Conservation (phyloP, 2,329 filamentous ascomycete species). For the Trichoderma guizhouense region DNA sequence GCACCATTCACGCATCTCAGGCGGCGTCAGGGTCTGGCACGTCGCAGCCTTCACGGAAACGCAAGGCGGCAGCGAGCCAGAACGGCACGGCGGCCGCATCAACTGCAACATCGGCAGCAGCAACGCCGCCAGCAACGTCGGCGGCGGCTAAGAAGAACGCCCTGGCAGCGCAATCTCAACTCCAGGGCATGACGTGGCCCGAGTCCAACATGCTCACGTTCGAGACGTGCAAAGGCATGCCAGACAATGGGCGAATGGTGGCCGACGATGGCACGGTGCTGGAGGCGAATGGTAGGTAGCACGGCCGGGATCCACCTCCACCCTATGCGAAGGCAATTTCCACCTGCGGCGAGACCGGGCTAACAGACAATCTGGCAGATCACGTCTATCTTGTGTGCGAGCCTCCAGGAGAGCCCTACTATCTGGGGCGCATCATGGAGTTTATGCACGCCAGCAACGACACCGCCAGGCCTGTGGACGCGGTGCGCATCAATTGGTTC, state of each 20-base stretch:
- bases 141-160: constrained; percentile 23
- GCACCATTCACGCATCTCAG: constrained; percentile 29
- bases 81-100: constrained; percentile 24
- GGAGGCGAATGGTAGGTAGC: constrained; percentile 85
- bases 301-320: constrained; percentile 19
- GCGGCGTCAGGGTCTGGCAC: constrained; percentile 50
- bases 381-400: constrained; percentile 96
- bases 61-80: constrained; percentile 63
- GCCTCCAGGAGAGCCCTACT: constrained; percentile 96
- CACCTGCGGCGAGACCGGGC: constrained; percentile 21
- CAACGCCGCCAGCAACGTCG: constrained; percentile 18
- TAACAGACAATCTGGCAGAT: constrained; percentile 44
- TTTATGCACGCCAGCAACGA: constrained; percentile 83
- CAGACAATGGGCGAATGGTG: constrained; percentile 74
- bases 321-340: constrained; percentile 19
- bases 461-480: constrained; percentile 69
- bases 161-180: constrained; percentile 35
- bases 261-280: constrained; percentile 89
- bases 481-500: constrained; percentile 95
- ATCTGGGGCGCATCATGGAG: constrained; percentile 96
- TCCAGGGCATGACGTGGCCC: constrained; percentile 40
- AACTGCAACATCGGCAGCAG: constrained; percentile 17
- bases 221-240: constrained; percentile 63
- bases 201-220: constrained; percentile 90
- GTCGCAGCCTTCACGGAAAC: constrained; percentile 67